Evolutionary conservation across 2,329 filamentous ascomycete species (phyloP), one percentile per base, ranked within the genome.

Genomic region (Beauveria medogensis): DNA sequence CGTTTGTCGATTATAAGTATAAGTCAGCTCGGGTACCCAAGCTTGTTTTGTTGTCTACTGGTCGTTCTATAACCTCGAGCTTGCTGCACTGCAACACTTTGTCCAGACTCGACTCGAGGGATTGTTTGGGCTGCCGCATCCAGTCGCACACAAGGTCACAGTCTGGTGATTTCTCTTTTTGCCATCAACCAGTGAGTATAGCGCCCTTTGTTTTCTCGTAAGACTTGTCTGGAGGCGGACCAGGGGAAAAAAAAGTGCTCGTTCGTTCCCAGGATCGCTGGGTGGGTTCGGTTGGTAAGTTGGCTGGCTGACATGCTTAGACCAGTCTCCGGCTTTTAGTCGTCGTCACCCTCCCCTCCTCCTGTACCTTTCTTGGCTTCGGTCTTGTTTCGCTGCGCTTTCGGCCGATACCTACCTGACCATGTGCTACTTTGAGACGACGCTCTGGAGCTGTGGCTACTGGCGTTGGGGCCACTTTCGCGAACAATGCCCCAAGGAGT

Each of bases 371-470:
- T 48, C 55, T 48, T 60, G 60, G 57, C 28, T 59, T 61, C 59
- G 48, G 56, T 55, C 60, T 63, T 60, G 63, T 48, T 63, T 48
- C 16, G 30, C 51, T 55, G 58, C 44, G 50, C 24, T 50, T 41
- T 60, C 51, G 58, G 58, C 41, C 58, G 51, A 60, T 54, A 60
- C 43, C 30, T 62, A 63, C 60, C 64, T 65, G 65, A 81, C 72
- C 68, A 96, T 97, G 93, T 97, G 93, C 80, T 97, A 94, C 81
- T 97, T 92, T 80, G 92, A 97, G 70, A 89, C 93, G 76, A 91
- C 88, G 74, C 83, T 85, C 68, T 96, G 90, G 83, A 75, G 75
- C 62, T 97, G 93, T 78, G 89, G 90, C 70, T 93, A 91, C 82
- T 96, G 89, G 88, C 91, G 92, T 75, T 97, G 92, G 92, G 90